These are phyloP conservation scores for Sporodiniella umbellata DNA, from an alignment of 371 early-diverging fungal species.

Conservation along the genomic window DNA sequence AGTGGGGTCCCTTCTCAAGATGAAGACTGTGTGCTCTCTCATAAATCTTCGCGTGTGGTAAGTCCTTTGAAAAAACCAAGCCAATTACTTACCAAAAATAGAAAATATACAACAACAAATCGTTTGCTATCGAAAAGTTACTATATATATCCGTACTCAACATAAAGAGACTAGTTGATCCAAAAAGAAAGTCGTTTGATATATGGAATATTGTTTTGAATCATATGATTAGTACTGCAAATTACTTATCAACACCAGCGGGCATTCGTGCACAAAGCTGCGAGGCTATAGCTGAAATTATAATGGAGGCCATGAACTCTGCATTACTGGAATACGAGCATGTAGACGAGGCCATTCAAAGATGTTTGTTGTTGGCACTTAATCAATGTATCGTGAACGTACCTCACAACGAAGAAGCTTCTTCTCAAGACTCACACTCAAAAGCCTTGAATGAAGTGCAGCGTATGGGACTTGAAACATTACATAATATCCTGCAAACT, in stretches of 20 bases:
- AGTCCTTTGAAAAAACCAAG: slow-evolving; percentile 3
- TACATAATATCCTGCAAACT: slow-evolving; percentile 86
- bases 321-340: slow-evolving; percentile 53
- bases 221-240: slow-evolving; percentile 81
- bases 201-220: slow-evolving; percentile 74
- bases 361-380: slow-evolving; percentile 42
- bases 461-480: slow-evolving; percentile 81
- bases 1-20: slow-evolving; percentile 50
- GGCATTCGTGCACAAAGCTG: slow-evolving; percentile 83
- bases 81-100: slow-evolving; percentile 42
- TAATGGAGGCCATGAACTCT: slow-evolving; percentile 70
- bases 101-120: slow-evolving; percentile 68
- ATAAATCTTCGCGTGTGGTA: slow-evolving; percentile 37
- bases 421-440: slow-evolving; percentile 12
- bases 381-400: slow-evolving; percentile 40
- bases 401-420: slow-evolving; percentile 13
- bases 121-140: slow-evolving; percentile 85
- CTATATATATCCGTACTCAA: slow-evolving; percentile 70
- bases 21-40: slow-evolving; percentile 19
- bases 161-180: slow-evolving; percentile 62
- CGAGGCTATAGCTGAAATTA: slow-evolving; percentile 74
- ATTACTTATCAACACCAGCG: slow-evolving; percentile 50
- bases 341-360: slow-evolving; percentile 54
- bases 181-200: slow-evolving; percentile 31
- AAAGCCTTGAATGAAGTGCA: slow-evolving; percentile 68